Evolutionary conservation across 192 early-diverging fungal genomes (phyloP).

Genomic region (Chytriomyces sp.): DNA sequence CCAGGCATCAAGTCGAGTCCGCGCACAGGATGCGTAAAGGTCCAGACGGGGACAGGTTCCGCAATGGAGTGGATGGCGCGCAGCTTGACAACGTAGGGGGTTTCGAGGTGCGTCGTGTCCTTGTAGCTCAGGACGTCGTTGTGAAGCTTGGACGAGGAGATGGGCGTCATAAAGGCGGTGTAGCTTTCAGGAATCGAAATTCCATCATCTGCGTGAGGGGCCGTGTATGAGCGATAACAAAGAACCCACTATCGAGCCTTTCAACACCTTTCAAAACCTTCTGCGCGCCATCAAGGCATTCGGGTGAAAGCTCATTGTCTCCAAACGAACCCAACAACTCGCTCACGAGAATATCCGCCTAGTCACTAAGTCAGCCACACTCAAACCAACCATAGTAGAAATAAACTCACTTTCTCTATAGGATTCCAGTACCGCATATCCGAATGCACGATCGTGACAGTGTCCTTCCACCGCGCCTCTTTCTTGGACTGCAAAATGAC

Average conservation of each 20-base stretch:
- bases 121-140: constrained; percentile 71
- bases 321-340: constrained; percentile 98
- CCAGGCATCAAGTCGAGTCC: constrained; percentile 21
- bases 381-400: constrained; percentile 21
- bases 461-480: constrained; percentile 71
- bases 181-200: constrained; percentile 91
- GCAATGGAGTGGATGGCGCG: constrained; percentile 67
- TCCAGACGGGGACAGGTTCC: constrained; percentile 73
- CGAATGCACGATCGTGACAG: constrained; percentile 78
- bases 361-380: background rate
- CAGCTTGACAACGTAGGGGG: constrained; percentile 98
- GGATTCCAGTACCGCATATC: constrained; percentile 90
- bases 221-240: too few relatives aligned
- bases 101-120: constrained; percentile 74
- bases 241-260: too few relatives aligned
- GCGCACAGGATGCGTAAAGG: constrained; percentile 71
- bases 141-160: constrained; percentile 85
- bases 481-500: constrained; percentile 55
- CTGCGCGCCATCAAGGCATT: constrained; percentile 93
- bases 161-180: constrained; percentile 80
- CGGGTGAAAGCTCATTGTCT: constrained; percentile 99
- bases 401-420: constrained; percentile 57
- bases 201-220: constrained; percentile 59
- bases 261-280: constrained; percentile 66
- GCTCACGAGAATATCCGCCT: constrained; percentile 90